Evolutionary conservation across 805 yeast species (phyloP), one percentile per base, ranked within the genome.

Genomic region (Cyberlindnera mrakii): DNA sequence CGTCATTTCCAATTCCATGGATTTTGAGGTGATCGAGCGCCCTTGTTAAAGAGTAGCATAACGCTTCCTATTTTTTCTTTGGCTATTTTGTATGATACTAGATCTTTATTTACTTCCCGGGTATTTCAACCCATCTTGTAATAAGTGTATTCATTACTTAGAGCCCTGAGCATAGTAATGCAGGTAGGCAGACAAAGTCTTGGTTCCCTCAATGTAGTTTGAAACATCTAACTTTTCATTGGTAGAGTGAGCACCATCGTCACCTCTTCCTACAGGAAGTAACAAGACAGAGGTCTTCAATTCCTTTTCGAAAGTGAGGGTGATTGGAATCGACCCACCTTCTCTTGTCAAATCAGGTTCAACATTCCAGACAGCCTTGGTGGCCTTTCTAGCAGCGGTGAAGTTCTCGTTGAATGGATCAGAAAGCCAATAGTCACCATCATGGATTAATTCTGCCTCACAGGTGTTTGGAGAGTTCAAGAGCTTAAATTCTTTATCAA

Each of bases 251-350:
- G 99, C 99, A 57, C 99, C 99, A 61, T 93, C 99, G 64, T 93
- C 97, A 54, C 99, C 99, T 69, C 95, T 84, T 52, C 99, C 99
- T 85, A 93, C 85, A 50, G 99, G 99, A 56, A 93, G 77, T 59
- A 93, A 73, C 50, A 93, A 72, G 30, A 90, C 98, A 50, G 82
- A 82, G 19, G 95, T 85, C 56, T 85, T 81, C 59, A 93, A 75
- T 62, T 80, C 81, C 58, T 89, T 75, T 71, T 93, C 96, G 68
- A 93, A 93, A 30, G 96, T 84, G 53, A 93, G 68, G 18, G 99
- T 91, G 64, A 93, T 90, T 51, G 99, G 99, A 60, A 93, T 93
- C 4, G 97, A 90, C 32, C 99, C 99, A 59, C 99, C 99, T 71
- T 93, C 99, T 72, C 99, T 82, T 33, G 98, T 95, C 62, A 87